These are phyloP conservation scores for Fraxinus paxiana DNA, from an alignment of 305 asterid species.

Conservation along the genomic window DNA sequence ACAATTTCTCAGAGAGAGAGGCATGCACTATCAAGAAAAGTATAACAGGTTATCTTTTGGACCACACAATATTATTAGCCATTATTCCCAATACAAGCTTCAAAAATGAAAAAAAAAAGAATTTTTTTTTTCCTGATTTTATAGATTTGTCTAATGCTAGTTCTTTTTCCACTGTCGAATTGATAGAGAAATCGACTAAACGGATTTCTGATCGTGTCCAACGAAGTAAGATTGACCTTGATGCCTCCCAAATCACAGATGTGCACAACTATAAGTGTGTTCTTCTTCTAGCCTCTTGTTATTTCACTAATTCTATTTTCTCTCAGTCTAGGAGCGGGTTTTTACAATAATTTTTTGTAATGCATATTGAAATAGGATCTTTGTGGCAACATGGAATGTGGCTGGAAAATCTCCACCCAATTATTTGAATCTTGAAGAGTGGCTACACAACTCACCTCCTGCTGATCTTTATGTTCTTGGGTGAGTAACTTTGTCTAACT, in stretches of 20 bases:
- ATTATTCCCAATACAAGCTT: slow-evolving; percentile 18
- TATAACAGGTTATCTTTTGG: slow-evolving; percentile 78
- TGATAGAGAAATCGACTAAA: slow-evolving; percentile 36
- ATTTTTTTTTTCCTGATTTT: background rate
- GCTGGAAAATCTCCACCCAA: slow-evolving; percentile 87
- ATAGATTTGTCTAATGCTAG: slow-evolving; percentile 9
- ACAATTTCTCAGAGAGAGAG: slow-evolving; percentile 67
- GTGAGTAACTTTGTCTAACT: slow-evolving; percentile 38
- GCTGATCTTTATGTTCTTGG: slow-evolving; percentile 90
- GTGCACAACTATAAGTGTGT: slow-evolving; percentile 46
- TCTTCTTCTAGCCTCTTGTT: background rate
- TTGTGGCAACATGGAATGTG: slow-evolving; percentile 91
- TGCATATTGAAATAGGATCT: slow-evolving; percentile 40
- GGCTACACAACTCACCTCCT: slow-evolving; percentile 88
- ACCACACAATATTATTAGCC: slow-evolving; percentile 46
- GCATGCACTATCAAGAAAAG: slow-evolving; percentile 86
- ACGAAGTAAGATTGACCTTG: slow-evolving; percentile 58
- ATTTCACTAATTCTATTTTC: slow-evolving; percentile 2
- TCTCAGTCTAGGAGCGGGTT: background rate
- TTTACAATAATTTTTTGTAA: background rate
- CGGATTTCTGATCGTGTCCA: slow-evolving; percentile 39
- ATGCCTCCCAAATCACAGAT: slow-evolving; percentile 57
- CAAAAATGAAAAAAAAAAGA: slow-evolving; percentile 1
- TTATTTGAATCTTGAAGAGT: slow-evolving; percentile 69
- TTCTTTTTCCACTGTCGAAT: slow-evolving; percentile 19